Conservation (phyloP, 176 grass and related monocot species). For the Phragmites australis region DNA sequence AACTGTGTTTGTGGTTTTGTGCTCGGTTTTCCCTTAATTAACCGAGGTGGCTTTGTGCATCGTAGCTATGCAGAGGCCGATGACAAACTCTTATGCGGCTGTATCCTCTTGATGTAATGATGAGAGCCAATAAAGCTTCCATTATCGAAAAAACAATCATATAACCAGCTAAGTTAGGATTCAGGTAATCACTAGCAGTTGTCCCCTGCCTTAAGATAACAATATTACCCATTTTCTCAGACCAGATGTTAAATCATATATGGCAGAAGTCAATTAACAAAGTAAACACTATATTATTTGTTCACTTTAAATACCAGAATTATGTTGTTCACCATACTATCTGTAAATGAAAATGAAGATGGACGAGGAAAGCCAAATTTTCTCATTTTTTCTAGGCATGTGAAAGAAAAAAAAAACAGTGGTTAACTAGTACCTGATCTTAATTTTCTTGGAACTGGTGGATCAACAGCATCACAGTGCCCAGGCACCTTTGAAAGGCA, state of each 20-base stretch:
- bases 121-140: no score
- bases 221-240: neutral
- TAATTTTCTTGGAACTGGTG: constrained; percentile 73
- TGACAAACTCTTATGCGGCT: no score
- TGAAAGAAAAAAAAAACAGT: constrained; percentile 31
- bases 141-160: no score
- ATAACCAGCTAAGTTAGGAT: neutral
- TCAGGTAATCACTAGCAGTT: neutral
- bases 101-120: no score
- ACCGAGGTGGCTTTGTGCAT: no score
- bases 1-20: no score
- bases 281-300: neutral
- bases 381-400: neutral
- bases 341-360: neutral
- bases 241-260: neutral
- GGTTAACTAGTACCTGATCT: constrained; percentile 67
- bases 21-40: no score
- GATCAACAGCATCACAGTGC: constrained; percentile 52
- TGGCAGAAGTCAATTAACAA: neutral
- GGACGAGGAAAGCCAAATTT: neutral
- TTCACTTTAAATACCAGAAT: neutral
- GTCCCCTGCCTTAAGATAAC: neutral
- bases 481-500: constrained; percentile 46
- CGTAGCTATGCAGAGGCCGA: no score
- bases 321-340: neutral